Base-by-base conservation (phyloP, 495 filamentous ascomycete species). In the Evernia prunastri region DNA sequence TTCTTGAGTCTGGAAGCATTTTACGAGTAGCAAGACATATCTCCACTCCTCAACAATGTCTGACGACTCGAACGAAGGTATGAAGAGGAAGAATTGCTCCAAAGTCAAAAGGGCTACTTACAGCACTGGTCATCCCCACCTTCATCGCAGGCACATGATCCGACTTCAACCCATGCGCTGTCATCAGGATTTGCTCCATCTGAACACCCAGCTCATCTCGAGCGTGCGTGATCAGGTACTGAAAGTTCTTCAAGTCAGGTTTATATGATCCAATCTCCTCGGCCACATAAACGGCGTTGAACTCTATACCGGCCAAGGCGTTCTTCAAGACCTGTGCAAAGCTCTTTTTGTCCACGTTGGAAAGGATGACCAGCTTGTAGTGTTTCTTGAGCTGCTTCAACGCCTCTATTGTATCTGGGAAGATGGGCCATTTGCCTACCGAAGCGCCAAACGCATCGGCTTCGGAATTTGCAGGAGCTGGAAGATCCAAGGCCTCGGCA, bases 191-290 rank as follows among this genome's bases (percentile, higher is more conserved):
- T 69, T 86, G 76, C 0, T 72, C 78, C 61, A 77, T 77, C 29
- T 78, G 75, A 10, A 82, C 72, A 0, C 81, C 86, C 64, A 89
- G 82, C 11, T 82, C 79, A n/a, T 68, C 64, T 69, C 81, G 72
- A 23, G 83, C 79, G 13, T 81, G 76, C 18, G 64, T 58, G 29
- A 90, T 75, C 73, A 91, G 72, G 63, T 87, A 89, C 59, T 79
- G 72, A 67, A 93, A 96, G 67, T 91, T 92, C 39, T 65, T 63
- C 40, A 76, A 69, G 63, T 80, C 77, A 0, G 90, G 90, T 77
- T 93, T 94, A 72, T 93, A 94, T 11, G 75, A 78, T 13, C 90
- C 88, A 40, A 92, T 83, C 49, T 87, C 82, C 76, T 92, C 79
- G 12, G 90, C 90, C 20, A 89, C 91, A 72, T 87, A 85, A 27